Evolutionary conservation across 2,329 filamentous ascomycete genomes (phyloP).

Genomic region (Neopestalotiopsis clavispora): DNA sequence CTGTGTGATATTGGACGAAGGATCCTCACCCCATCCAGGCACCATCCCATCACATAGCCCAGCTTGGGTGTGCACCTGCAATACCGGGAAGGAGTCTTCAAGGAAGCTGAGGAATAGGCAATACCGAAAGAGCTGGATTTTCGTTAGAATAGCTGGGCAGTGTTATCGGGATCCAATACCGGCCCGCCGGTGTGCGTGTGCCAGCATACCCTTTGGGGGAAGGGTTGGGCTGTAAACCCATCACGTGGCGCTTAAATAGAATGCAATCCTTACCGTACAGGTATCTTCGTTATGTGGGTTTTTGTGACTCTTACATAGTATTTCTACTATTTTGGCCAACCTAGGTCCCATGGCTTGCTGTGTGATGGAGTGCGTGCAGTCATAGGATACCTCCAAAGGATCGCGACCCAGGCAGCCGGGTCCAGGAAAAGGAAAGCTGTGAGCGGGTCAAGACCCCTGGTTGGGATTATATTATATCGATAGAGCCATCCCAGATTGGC

Average conservation of each 20-base stretch:
- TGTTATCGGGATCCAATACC: neutral
- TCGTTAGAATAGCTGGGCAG: neutral
- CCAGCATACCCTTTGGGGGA: neutral
- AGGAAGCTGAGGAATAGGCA: neutral
- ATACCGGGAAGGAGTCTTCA: neutral
- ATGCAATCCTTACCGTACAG: neutral
- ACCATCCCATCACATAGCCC: neutral
- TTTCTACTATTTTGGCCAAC: neutral
- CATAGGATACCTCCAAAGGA: neutral
- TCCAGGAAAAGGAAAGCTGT: neutral
- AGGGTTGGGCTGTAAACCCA: neutral
- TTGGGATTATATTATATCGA: neutral
- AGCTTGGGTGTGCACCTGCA: neutral
- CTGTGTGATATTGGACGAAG: too few relatives aligned
- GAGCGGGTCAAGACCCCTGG: neutral
- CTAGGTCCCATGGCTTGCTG: neutral
- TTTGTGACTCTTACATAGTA: neutral
- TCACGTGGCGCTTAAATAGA: neutral
- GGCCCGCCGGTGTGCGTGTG: neutral
- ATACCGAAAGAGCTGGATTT: neutral
- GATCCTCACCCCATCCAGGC: too few relatives aligned
- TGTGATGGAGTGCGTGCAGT: neutral
- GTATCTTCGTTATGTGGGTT: neutral
- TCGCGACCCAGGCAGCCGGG: neutral
- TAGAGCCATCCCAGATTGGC: neutral